A percentile compares a stretch with the other conserved stretches of the same genome.
Evolutionary conservation across 805 yeast genomes (phyloP).

Genomic region (Candida odintsovae): DNA sequence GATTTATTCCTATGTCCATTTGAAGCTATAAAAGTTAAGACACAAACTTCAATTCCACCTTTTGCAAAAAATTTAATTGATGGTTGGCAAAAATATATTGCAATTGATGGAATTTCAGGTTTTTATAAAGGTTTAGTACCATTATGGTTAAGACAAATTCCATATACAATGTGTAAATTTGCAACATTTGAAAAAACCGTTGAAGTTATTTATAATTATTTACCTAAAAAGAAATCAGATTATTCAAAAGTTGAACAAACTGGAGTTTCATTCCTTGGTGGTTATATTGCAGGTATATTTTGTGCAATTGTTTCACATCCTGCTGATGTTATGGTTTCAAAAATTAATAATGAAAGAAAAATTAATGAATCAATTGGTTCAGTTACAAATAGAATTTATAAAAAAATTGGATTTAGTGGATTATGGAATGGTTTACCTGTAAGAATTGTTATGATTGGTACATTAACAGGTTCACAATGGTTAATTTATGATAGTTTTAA

Average conservation of each 20-base stretch:
- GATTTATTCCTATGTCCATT: conserved; percentile 88
- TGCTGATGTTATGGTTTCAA: conserved; percentile 98
- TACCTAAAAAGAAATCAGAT: conserved; percentile 69
- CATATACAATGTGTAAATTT: conserved; percentile 98
- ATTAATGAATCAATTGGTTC: conserved; percentile 59
- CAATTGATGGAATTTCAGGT: conserved; percentile 65
- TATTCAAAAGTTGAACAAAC: conserved; percentile 78
- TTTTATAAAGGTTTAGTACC: conserved; percentile 89
- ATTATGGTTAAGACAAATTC: conserved; percentile 93
- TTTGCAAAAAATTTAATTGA: conserved; percentile 57
- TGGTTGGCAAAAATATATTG: conserved; percentile 61
- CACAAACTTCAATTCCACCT: conserved; percentile 92
- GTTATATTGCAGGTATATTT: conserved; percentile 95
- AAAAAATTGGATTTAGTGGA: conserved; percentile 80
- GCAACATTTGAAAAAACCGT: conserved; percentile 93
- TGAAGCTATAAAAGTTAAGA: conserved; percentile 91
- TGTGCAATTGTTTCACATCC: conserved; percentile 97
- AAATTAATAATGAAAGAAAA: conserved; percentile 69
- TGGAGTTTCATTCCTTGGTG: conserved; percentile 91
- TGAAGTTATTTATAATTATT: conserved; percentile 62
- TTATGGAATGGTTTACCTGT: conserved; percentile 94
- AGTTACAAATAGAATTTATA: conserved; percentile 71
- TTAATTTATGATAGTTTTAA: conserved; percentile 93
- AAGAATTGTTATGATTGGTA: conserved; percentile 95
- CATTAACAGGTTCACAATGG: conserved; percentile 97